Base-by-base conservation (phyloP, 2,329 filamentous ascomycete species). In the Triangularia verruculosa region DNA sequence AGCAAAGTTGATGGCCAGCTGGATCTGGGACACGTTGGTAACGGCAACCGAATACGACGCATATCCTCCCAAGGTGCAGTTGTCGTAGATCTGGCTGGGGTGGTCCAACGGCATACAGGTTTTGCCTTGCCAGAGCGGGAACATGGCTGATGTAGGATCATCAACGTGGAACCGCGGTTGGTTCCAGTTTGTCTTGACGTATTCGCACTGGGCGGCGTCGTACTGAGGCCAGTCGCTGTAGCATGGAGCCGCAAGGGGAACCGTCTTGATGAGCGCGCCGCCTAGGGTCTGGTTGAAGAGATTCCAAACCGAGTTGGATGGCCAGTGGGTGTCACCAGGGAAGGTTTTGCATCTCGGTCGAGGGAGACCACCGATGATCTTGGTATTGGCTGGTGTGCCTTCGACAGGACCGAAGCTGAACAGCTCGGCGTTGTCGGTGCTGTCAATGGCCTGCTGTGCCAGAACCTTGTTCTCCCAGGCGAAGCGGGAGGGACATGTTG, bases 71-170 rank as follows among this genome's bases (percentile, higher is more conserved):
- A 76, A 71, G 0, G 73, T 77, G 66, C 78, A 79, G 17, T 64
- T 74, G 32, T 64, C 66, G 8, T 64, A 63, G 32, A 66, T 61
- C 13, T 39, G 25, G 12, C 34, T n/a, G 64, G 67, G 28, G 27
- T 67, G 60, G 30, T 65, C 59, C 9, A 69, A 68, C 7, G 72
- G 73, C 65, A 74, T 62, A 64, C 77, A 79, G 13, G 77, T 78
- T 4, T 70, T 67, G 4, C 77, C 77, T 67, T 78, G 70, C 64
- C 74, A 79, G 2, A 80, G 59, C 3, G 78, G 76, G 64, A 72
- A 78, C 74, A 78, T 78, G 55, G 76, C 68, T 1, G 77, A 79
- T 8, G 76, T 76, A 2, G 78, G 78, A 59, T 80, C 75, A 3
- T 70, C 61, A 12, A 73, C 71, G 63, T 70, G 69, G 1, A 68